Percentiles rank a stretch among this genome's conserved stretches.
Conservation (phyloP, 2,329 filamentous ascomycete species). For the Stachybotrys chartarum region DNA sequence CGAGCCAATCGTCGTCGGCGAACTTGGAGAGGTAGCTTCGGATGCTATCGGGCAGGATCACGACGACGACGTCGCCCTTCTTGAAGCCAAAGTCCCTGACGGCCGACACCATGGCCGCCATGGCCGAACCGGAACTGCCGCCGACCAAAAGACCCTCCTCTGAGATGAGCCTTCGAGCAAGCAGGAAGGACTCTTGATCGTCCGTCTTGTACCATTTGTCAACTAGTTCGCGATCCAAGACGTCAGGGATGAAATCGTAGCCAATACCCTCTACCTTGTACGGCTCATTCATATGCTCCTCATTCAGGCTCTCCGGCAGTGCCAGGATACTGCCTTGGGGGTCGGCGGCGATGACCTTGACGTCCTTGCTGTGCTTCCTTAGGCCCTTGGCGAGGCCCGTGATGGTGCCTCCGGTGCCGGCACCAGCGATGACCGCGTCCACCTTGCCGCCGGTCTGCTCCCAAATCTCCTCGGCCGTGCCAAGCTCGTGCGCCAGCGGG, state of each 20-base stretch:
- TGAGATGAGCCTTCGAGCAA: constrained; percentile 81
- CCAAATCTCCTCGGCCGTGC: constrained; percentile 96
- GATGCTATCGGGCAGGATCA: constrained; percentile 91
- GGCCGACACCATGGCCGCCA: constrained; percentile 73
- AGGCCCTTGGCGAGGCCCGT: constrained; percentile 81
- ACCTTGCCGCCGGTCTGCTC: constrained; percentile 78
- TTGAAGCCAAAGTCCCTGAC: constrained; percentile 69
- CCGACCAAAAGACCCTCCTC: constrained; percentile 93
- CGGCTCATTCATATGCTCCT: constrained; percentile 69
- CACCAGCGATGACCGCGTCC: constrained; percentile 79
- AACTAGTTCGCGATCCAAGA: constrained; percentile 71
- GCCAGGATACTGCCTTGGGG: constrained; percentile 89
- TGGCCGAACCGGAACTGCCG: constrained; percentile 87
- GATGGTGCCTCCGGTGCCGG: constrained; percentile 92
- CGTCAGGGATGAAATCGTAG: constrained; percentile 96
- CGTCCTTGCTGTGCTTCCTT: constrained; percentile 74
- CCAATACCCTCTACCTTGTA: constrained; percentile 99
- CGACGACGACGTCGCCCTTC: constrained; percentile 82
- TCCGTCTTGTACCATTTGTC: constrained; percentile 99
- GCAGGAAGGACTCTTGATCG: constrained; percentile 83
- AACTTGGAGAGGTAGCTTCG: constrained; percentile 98
- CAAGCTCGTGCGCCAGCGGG: constrained; percentile 85
- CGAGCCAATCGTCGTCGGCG: constrained; percentile 97
- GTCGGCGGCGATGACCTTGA: constrained; percentile 90
- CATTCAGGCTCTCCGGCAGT: constrained; percentile 70